Evolutionary conservation across 129 eudicot genomes (phyloP).

Genomic region (Dittrichia graveolens): DNA sequence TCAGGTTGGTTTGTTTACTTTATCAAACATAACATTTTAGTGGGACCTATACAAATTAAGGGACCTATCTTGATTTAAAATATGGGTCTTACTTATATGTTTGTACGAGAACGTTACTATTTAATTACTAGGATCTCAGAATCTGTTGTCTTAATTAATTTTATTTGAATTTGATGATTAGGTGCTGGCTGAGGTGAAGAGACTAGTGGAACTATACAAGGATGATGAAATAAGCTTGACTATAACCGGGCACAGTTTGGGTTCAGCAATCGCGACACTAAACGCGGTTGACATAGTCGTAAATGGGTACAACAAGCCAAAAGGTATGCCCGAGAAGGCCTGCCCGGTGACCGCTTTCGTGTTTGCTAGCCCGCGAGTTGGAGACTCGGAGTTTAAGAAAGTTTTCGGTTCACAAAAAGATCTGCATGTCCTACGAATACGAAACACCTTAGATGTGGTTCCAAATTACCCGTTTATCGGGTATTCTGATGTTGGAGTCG

Average conservation of each 20-base stretch:
- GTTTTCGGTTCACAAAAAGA: slow-evolving; percentile 31
- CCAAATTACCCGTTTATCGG: slow-evolving; percentile 62
- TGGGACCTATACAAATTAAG: too few relatives aligned
- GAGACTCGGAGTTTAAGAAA: slow-evolving; percentile 53
- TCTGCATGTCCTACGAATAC: slow-evolving; percentile 53
- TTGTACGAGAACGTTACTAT: too few relatives aligned
- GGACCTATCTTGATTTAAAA: too few relatives aligned
- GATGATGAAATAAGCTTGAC: slow-evolving; percentile 85
- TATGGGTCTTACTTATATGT: too few relatives aligned
- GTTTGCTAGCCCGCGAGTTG: slow-evolving; percentile 87
- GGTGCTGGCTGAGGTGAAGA: slow-evolving; percentile 69
- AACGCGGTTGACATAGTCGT: slow-evolving; percentile 73
- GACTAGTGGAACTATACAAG: slow-evolving; percentile 82
- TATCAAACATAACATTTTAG: too few relatives aligned
- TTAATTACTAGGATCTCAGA: too few relatives aligned
- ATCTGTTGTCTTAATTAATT: too few relatives aligned
- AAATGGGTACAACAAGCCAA: slow-evolving; percentile 60
- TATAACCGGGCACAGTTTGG: slow-evolving; percentile 83
- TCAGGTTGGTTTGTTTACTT: slow-evolving; percentile 64
- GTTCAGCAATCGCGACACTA: slow-evolving; percentile 81
- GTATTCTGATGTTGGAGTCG: slow-evolving; percentile 68
- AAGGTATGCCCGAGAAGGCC: slow-evolving; percentile 43
- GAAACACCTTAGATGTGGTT: slow-evolving; percentile 60
- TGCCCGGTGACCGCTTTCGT: slow-evolving; percentile 70
- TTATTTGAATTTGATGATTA: not conserved